A percentile compares a stretch with the other conserved stretches of the same genome.
phyloP scores from a whole-genome alignment of 345 rosid species.

The Punica granatum region DNA sequence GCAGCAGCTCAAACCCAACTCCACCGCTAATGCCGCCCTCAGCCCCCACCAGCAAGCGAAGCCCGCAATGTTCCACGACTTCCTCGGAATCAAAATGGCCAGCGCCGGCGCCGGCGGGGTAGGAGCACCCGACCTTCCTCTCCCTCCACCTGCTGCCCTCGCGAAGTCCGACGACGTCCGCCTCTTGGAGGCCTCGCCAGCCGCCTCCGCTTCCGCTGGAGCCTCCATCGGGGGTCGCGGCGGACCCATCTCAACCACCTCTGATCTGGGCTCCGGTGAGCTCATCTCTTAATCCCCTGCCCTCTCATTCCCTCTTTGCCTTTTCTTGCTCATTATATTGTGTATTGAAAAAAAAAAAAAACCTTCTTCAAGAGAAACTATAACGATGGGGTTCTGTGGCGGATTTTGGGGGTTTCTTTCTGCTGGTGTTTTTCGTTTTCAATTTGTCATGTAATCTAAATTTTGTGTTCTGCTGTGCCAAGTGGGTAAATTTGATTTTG shows the following conservation, averaged over 20 bases:
- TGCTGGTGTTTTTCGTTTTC: constrained; percentile 3
- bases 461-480: neutral
- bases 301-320: neutral
- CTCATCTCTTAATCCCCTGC: constrained; percentile 4
- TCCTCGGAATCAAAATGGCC: constrained; percentile 59
- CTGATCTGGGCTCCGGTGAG: constrained; percentile 79
- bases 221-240: constrained; percentile 52
- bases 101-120: constrained; percentile 8
- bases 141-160: constrained; percentile 29
- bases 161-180: constrained; percentile 22
- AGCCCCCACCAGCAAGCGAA: constrained; percentile 24
- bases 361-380: neutral
- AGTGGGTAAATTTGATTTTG: neutral
- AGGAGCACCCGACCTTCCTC: neutral
- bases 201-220: constrained; percentile 39
- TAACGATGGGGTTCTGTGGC: neutral
- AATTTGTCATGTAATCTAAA: neutral
- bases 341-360: neutral
- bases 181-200: constrained; percentile 30
- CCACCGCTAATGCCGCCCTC: constrained; percentile 26
- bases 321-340: too few species aligned
- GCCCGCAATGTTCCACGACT: constrained; percentile 78
- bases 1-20: constrained; percentile 14
- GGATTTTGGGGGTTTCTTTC: neutral
- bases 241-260: constrained; percentile 60